A percentile compares a stretch with the other conserved stretches of the same genome.
Conservation (phyloP, 495 filamentous ascomycete species). For the Clohesyomyces aquaticus region DNA sequence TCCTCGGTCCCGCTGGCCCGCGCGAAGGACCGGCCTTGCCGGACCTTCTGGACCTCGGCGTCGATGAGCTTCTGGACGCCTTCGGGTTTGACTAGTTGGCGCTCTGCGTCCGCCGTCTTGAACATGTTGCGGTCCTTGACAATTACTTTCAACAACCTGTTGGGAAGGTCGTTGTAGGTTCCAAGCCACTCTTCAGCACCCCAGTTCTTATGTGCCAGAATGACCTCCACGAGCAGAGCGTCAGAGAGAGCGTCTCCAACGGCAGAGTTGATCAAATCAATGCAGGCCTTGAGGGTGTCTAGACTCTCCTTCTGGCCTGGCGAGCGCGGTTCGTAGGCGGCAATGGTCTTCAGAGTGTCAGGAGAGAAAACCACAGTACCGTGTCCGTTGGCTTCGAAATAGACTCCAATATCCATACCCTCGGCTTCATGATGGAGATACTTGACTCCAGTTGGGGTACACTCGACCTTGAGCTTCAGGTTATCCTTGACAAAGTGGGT, state of each 20-base stretch:
- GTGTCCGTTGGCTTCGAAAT: conserved; percentile 98
- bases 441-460: conserved; percentile 95
- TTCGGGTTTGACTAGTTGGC: conserved; percentile 75
- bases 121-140: conserved; percentile 86
- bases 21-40: conserved; percentile 86
- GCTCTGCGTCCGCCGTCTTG: conserved; percentile 87
- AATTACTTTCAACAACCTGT: conserved; percentile 89
- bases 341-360: conserved; percentile 75
- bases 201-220: conserved; percentile 95
- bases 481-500: conserved; percentile 88
- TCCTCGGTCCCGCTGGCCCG: conserved; percentile 95
- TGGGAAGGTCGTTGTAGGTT: conserved; percentile 95
- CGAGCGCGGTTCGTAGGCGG: conserved; percentile 77
- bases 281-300: conserved; percentile 76
- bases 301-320: conserved; percentile 87
- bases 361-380: conserved; percentile 94
- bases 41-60: conserved; percentile 82
- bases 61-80: conserved; percentile 86
- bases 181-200: conserved; percentile 85
- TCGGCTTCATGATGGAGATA: conserved; percentile 93
- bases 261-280: conserved; percentile 93
- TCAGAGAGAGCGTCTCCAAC: conserved; percentile 96
- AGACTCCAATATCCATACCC: conserved; percentile 90
- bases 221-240: conserved; percentile 92
- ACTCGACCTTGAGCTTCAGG: conserved; percentile 85